Conservation (phyloP, 164 flowering plant genomes). For the Litsea cubeba region DNA sequence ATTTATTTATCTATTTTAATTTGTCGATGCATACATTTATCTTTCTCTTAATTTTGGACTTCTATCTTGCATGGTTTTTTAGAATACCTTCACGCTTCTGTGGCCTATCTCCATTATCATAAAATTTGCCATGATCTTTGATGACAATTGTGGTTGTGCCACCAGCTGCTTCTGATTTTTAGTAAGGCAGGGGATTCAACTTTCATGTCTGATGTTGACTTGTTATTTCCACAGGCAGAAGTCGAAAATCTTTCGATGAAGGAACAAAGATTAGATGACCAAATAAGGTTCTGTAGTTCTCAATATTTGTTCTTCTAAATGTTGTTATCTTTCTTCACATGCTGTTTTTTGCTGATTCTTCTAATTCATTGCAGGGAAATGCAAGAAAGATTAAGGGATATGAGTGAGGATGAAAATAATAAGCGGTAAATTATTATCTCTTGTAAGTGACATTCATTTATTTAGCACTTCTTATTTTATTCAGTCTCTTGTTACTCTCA, state of each 20-base stretch:
- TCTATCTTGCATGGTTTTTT: no score
- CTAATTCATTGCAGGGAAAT: conserved; percentile 59
- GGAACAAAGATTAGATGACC: conserved; percentile 71
- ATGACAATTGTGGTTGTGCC: not conserved
- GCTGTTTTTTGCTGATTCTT: conserved; percentile 21
- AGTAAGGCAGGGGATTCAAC: not conserved
- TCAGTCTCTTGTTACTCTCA: not conserved
- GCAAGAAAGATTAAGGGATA: conserved; percentile 80
- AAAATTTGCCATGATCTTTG: no score
- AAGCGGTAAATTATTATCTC: conserved; percentile 43
- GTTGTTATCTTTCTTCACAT: not conserved
- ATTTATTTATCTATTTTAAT: no score
- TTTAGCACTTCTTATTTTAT: not conserved
- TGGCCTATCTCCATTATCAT: no score
- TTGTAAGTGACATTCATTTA: not conserved
- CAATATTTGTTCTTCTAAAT: not conserved
- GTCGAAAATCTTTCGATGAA: conserved; percentile 67
- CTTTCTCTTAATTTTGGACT: no score
- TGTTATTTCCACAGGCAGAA: conserved; percentile 56
- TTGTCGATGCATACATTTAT: no score
- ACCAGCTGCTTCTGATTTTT: not conserved
- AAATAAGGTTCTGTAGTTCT: conserved; percentile 35
- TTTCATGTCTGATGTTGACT: not conserved
- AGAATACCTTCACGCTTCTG: no score
- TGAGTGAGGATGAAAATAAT: conserved; percentile 86